Evolutionary conservation across 2,329 filamentous ascomycete genomes (phyloP), one percentile per base, ranked within the genome.

Genomic region (Seiridium unicorne): DNA sequence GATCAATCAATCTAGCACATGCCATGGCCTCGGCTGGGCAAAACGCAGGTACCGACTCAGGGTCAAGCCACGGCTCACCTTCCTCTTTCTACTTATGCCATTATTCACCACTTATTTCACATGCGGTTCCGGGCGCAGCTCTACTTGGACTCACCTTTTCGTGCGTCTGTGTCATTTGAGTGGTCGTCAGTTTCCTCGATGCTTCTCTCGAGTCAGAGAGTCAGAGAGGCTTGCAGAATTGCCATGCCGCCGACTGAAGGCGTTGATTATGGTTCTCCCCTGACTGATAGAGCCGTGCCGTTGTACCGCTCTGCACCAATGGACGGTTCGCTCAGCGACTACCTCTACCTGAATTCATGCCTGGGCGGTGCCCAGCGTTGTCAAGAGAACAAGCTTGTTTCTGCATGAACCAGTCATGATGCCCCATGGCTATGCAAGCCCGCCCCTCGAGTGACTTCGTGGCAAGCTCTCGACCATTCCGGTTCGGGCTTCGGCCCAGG

Each of bases 361-460:
- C 54, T 18, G 34, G 32, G 5, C 44, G 35, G 46, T 40, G 42
- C 18, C n/a, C n/a, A 10, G 54, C 31, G 31, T 47, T 46, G 26
- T 34, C 54, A 47, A 42, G 42, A 57, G 54, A 57, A 57, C 54
- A 32, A 57, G 54, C 54, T 57, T 47, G 44, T 57, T 57, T 57
- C 34, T 32, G 18, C 49, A 44, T 44, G 53, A 32, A 55, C 53
- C 53, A 55, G 9, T 55, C 53, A 55, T 54, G 35, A 31, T 49
- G 47, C 47, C 47, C 11, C 18, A 11, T 49, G 46, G 46, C 32
- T 8, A 31, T 55, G 32, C 51, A 55, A 44, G 44, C 36, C 9
- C 4, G 53, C 38, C 35, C 44, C 34, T 55, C 11, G 31, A 11
- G 11, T 51, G 18, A 36, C 32, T 6, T 36, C 36, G 35, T 44